Evolutionary conservation across 192 early-diverging fungal species (phyloP), one percentile per base, ranked within the genome.

Genomic region (Gaertneriomyces semiglobifer): DNA sequence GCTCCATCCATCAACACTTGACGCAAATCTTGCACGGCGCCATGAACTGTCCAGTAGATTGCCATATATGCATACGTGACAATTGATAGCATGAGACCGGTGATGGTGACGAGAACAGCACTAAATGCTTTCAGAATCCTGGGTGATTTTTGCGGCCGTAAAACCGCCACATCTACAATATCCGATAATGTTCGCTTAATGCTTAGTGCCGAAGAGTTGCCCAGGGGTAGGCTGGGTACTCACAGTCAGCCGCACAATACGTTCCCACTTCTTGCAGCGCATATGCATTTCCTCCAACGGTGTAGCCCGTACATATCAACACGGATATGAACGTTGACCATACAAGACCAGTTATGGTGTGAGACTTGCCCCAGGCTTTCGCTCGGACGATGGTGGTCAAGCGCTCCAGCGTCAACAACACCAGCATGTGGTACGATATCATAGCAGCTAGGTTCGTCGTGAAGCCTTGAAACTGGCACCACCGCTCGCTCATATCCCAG

Each of bases 381-480:
- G 8, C 59, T 8, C 39, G 11, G 38, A 44, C 8, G 59, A 60
- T 44, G 18, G 33, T 60, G 59, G 9, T 9, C 12, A 25, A 10
- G 18, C 59, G 59, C 41, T 60, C 59, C 20, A 44, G 59, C 40
- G 59, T 60, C 2, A 60, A 4, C 9, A 60, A 44, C 20, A 44
- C 33, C 40, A 60, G 40, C 12, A 12, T 25, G 41, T 60, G 39
- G 18, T 44, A 10, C 12, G 59, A 60, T 11, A 60, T 41, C 12
- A 60, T 44, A n/a, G 12, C 59, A 4, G 9, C 18, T 10, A 60
- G 38, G 38, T 14, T 11, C 11, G 59, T n/a, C 12, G 59, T 44
- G 59, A 45, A 60, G 44, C 59, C 59, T 25, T 60, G 59, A 20
- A 60, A 44, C 20, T 60, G 59, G 41, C 59, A 60, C 59, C 59